Conservation (phyloP, 805 yeast genomes). For the Saturnispora silvae region DNA sequence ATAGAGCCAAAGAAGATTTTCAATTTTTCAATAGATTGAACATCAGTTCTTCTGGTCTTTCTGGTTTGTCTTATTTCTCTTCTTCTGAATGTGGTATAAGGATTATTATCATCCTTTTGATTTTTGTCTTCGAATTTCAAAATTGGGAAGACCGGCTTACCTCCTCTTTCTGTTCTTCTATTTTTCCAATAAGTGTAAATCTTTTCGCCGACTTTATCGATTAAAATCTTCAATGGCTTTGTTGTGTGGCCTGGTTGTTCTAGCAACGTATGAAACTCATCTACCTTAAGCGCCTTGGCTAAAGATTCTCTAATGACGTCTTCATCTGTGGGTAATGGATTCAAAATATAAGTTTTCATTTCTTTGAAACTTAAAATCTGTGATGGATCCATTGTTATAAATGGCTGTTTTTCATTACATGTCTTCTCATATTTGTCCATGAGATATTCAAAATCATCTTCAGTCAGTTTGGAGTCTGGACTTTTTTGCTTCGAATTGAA, state of each 20-base stretch:
- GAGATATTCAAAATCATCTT: conserved; percentile 77
- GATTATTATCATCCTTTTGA: conserved; percentile 80
- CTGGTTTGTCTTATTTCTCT: conserved; percentile 93
- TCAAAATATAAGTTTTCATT: conserved; percentile 40
- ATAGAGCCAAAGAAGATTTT: conserved; percentile 65
- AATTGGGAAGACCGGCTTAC: conserved; percentile 61
- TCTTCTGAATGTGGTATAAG: conserved; percentile 90
- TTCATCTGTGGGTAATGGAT: conserved; percentile 37
- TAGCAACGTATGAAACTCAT: conserved; percentile 49
- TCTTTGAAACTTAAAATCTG: conserved; percentile 66
- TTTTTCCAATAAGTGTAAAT: conserved; percentile 76
- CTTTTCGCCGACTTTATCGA: conserved; percentile 50
- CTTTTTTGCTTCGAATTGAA: conserved; percentile 28
- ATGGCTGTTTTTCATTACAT: conserved; percentile 79
- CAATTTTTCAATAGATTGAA: conserved; percentile 77
- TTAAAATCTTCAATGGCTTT: conserved; percentile 37
- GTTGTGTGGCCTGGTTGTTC: conserved; percentile 36
- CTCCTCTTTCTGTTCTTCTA: conserved; percentile 60
- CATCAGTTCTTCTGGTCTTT: conserved; percentile 90
- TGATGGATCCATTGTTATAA: conserved; percentile 63
- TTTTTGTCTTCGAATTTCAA: conserved; percentile 78
- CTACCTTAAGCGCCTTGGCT: conserved; percentile 43
- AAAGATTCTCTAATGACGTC: conserved; percentile 47
- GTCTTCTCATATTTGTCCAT: conserved; percentile 65
- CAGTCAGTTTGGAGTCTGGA: conserved; percentile 37